Conservation (phyloP, 345 rosid species). For the Hypericum perforatum region DNA sequence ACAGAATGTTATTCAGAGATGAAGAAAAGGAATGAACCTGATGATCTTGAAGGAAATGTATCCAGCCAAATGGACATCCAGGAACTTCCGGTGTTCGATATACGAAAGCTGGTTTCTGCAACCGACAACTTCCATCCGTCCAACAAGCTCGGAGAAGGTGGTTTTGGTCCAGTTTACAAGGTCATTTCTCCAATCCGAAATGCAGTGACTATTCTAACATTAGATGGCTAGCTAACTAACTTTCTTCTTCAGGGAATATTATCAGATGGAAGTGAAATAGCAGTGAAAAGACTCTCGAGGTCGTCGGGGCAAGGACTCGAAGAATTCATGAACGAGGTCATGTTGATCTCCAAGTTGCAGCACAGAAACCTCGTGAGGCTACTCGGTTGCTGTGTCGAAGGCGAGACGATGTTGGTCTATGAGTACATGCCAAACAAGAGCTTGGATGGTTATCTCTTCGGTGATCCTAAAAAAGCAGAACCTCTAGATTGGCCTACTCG, state of each 20-base stretch:
- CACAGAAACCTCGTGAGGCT: constrained; percentile 21
- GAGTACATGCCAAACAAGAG: constrained; percentile 20
- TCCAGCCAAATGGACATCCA: neutral
- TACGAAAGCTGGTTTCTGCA: neutral
- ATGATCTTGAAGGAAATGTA: no score
- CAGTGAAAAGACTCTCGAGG: constrained; percentile 14
- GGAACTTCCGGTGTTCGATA: constrained; percentile 3
- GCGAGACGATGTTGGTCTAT: constrained; percentile 15
- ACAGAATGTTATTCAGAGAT: no score
- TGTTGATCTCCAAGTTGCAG: constrained; percentile 9
- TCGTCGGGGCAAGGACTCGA: no score
- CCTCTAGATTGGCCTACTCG: no score
- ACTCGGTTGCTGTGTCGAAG: constrained; percentile 16
- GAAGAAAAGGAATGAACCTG: no score
- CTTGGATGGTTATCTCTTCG: constrained; percentile 7
- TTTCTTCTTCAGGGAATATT: constrained; percentile 1
- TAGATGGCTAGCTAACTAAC: neutral
- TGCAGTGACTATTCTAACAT: neutral
- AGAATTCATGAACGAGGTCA: neutral
- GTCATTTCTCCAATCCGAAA: neutral
- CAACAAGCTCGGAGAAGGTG: constrained; percentile 7
- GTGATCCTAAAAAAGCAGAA: no score
- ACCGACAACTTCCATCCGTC: constrained; percentile 2
- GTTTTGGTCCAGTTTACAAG: constrained; percentile 7
- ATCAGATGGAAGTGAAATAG: constrained; percentile 10